phyloP scores from a whole-genome alignment of 768 basidiomycete species.

The Boletellus sp. region DNA sequence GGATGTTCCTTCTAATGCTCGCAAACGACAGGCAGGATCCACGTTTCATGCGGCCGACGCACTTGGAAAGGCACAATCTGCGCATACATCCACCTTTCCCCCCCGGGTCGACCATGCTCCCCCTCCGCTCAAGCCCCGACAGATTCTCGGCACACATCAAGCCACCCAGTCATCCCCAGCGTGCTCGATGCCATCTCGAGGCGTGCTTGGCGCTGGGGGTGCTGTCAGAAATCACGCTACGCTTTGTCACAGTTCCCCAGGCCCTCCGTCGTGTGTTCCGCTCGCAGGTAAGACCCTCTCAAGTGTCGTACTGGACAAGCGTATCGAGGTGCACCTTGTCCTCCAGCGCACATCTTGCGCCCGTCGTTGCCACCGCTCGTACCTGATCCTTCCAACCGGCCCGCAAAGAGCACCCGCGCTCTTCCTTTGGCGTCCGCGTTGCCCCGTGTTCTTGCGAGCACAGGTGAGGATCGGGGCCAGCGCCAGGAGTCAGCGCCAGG shows the following conservation, averaged over 20 bases:
- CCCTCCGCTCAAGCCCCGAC: not conserved
- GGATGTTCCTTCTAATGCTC: not conserved
- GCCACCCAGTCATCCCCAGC: constrained; percentile 5
- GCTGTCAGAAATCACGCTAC: not conserved
- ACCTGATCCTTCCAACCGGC: not conserved
- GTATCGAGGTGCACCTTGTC: constrained; percentile 4
- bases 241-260: constrained; percentile 11
- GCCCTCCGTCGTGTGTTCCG: not conserved
- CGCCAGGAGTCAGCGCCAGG: not conserved
- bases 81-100: constrained; percentile 17
- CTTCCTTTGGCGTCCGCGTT: not conserved
- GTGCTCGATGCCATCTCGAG: not conserved
- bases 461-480: not conserved
- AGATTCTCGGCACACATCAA: not conserved
- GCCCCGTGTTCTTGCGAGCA: not conserved
- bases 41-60: not conserved
- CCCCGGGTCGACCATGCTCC: not conserved
- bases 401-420: not conserved
- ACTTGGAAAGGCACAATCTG: not conserved
- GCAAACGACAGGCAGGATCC: not conserved
- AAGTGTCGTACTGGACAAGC: constrained; percentile 1
- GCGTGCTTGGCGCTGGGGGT: not conserved
- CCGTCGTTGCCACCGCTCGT: not conserved
- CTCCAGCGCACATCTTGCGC: constrained; percentile 4
- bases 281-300: constrained; percentile 15